Conservation (phyloP, 2,329 filamentous ascomycete species). For the Neurospora crassa region DNA sequence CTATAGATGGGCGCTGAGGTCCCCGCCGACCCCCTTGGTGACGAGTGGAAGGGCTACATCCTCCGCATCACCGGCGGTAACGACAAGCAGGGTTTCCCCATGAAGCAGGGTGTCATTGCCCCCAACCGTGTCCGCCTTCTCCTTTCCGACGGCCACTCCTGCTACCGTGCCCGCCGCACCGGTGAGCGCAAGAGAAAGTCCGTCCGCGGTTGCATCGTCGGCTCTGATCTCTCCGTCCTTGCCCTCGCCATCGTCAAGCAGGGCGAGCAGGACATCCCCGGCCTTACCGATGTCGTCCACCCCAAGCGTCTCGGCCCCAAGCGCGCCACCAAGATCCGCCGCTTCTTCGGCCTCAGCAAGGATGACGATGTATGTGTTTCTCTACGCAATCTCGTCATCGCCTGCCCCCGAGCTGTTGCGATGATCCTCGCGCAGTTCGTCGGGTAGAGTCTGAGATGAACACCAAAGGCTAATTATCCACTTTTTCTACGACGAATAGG, state of each 20-base stretch:
- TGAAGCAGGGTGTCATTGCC: constrained; percentile 99
- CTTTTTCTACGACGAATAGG: constrained; percentile 47
- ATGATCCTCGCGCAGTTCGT: constrained; percentile 30
- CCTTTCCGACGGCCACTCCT: constrained; percentile 92
- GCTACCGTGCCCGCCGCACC: constrained; percentile 95
- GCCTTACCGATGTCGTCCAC: constrained; percentile 94
- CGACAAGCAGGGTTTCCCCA: constrained; percentile 99
- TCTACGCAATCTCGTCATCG: constrained; percentile 53
- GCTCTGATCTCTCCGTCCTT: constrained; percentile 87
- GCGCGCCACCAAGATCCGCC: constrained; percentile 99
- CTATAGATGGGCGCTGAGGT: constrained; percentile 80
- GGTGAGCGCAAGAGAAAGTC: constrained; percentile 99
- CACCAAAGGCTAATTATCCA: constrained; percentile 27
- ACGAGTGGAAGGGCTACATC: constrained; percentile 99
- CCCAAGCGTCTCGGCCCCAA: constrained; percentile 99
- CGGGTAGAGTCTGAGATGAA: constrained; percentile 50
- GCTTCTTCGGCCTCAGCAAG: constrained; percentile 99
- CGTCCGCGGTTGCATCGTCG: constrained; percentile 98
- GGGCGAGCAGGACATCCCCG: constrained; percentile 88
- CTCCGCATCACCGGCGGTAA: constrained; percentile 99
- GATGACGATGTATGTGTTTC: constrained; percentile 95
- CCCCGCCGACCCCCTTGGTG: constrained; percentile 85
- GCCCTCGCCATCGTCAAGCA: constrained; percentile 97
- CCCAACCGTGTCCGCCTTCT: constrained; percentile 97
- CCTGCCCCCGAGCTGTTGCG: constrained; percentile 52